A percentile compares a stretch with the other conserved stretches of the same genome.
Evolutionary conservation across 345 rosid genomes (phyloP).

Genomic region (Xanthoceras sorbifolium): DNA sequence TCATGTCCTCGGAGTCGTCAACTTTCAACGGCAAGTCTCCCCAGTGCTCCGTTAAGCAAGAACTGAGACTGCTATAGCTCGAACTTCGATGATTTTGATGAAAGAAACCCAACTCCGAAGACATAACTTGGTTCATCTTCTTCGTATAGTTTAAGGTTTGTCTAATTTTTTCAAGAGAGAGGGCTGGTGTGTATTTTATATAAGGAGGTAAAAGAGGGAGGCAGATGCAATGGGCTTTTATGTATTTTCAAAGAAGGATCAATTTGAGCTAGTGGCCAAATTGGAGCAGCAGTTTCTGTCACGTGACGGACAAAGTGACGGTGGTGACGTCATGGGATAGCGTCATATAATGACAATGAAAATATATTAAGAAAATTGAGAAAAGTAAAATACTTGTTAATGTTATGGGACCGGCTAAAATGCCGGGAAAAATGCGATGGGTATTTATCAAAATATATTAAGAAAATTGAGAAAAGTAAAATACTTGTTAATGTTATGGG

Average conservation of each 20-base stretch:
- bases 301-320: background rate
- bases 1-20: slow-evolving; percentile 60
- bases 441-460: too few relatives aligned
- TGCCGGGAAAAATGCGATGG: too few relatives aligned
- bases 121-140: slow-evolving; percentile 11
- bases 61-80: slow-evolving; percentile 39
- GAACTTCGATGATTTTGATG: slow-evolving; percentile 28
- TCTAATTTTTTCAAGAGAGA: background rate
- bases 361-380: too few relatives aligned
- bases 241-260: background rate
- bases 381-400: too few relatives aligned
- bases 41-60: slow-evolving; percentile 62
- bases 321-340: background rate
- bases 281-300: background rate
- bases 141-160: background rate
- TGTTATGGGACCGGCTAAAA: too few relatives aligned
- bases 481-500: too few relatives aligned
- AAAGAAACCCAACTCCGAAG: slow-evolving; percentile 11
- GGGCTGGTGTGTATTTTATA: background rate
- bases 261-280: background rate
- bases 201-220: background rate
- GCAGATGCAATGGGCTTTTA: background rate
- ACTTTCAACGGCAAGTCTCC: slow-evolving; percentile 59
- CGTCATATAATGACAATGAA: too few relatives aligned
- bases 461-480: too few relatives aligned